These are phyloP conservation scores for Spathaspora jeffriesii DNA, from an alignment of 1,139 yeast genomes.

Conservation along the genomic window DNA sequence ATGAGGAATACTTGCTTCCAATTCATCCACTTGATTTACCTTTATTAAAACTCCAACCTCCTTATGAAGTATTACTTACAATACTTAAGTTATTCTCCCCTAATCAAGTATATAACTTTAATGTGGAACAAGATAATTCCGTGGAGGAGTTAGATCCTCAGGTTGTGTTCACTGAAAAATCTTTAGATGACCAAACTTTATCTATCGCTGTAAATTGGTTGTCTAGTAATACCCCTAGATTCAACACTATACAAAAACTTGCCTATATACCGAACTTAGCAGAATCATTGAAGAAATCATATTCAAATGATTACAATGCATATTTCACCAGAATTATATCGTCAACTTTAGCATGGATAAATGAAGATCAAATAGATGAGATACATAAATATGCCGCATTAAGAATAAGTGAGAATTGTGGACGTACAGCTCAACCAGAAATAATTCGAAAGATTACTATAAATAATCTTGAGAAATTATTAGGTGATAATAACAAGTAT, in stretches of 20 bases:
- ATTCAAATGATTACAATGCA: constrained; percentile 33
- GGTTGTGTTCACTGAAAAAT: constrained; percentile 12
- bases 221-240: constrained; percentile 29
- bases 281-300: constrained; percentile 20
- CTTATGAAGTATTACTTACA: constrained; percentile 42
- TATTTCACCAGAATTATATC: constrained; percentile 73
- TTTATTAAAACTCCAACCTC: constrained; percentile 44
- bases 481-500: constrained; percentile 12
- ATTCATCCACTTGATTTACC: constrained; percentile 74
- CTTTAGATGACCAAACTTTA: constrained; percentile 20
- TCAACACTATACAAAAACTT: constrained; percentile 22
- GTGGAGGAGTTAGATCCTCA: constrained; percentile 9
- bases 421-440: constrained; percentile 83
- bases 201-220: constrained; percentile 44
- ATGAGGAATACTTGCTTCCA: constrained; percentile 29
- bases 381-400: constrained; percentile 59
- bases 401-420: constrained; percentile 80
- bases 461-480: constrained; percentile 23
- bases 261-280: constrained; percentile 28
- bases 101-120: constrained; percentile 56
- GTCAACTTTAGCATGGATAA: constrained; percentile 55
- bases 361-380: constrained; percentile 29
- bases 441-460: constrained; percentile 51
- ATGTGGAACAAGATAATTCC: constrained; percentile 5
- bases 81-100: constrained; percentile 54